Conservation (phyloP, 2,329 filamentous ascomycete genomes). For the Tympanopsis confertula region DNA sequence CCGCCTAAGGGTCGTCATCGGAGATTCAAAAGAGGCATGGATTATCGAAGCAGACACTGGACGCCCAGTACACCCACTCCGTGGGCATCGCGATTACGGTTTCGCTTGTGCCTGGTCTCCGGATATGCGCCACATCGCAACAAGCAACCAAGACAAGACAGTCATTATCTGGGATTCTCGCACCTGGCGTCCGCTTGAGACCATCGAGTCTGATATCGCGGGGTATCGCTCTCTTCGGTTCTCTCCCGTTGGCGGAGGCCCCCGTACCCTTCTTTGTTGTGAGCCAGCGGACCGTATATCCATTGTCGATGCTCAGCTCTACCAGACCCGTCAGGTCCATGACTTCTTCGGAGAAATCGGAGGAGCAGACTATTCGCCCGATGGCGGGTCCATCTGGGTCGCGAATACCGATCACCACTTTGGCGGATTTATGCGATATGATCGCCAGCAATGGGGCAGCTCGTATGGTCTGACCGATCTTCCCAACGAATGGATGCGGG, state of each 20-base stretch:
- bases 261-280: conserved; percentile 24
- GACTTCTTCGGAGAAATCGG: conserved; percentile 32
- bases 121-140: conserved; percentile 31
- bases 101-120: conserved; percentile 32
- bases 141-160: conserved; percentile 30
- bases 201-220: conserved; percentile 27
- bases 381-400: conserved; percentile 26
- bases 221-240: conserved; percentile 28
- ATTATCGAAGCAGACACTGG: conserved; percentile 28
- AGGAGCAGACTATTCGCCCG: conserved; percentile 25
- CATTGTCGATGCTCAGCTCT: conserved; percentile 28
- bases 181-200: conserved; percentile 23
- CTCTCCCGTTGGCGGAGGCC: conserved; percentile 27
- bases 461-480: conserved; percentile 16
- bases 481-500: conserved; percentile 22
- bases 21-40: conserved; percentile 25
- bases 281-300: conserved; percentile 29
- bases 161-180: conserved; percentile 31
- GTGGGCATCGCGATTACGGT: conserved; percentile 26
- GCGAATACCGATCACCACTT: conserved; percentile 27
- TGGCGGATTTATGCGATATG: conserved; percentile 29
- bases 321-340: conserved; percentile 24
- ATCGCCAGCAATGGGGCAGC: conserved; percentile 22
- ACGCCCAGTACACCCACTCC: conserved; percentile 20
- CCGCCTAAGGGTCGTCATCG: conserved; percentile 28